Evolutionary conservation across 805 yeast species (phyloP).

Genomic region (Schizosaccharomyces lindneri): DNA sequence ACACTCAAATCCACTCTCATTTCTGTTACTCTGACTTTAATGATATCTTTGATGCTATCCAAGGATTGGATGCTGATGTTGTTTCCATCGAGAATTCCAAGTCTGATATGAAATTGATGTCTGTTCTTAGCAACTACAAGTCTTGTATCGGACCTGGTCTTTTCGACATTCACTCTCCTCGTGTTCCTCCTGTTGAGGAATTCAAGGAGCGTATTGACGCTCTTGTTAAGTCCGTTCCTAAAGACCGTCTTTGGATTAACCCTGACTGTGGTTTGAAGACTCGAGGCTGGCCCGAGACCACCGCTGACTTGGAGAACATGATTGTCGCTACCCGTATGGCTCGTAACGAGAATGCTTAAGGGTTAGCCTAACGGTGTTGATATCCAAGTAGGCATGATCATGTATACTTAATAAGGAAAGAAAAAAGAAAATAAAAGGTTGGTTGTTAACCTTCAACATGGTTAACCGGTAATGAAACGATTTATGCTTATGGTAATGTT

Average conservation of each 20-base stretch:
- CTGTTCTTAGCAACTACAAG: conserved; percentile 73
- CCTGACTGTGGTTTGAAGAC: conserved; percentile 99
- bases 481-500: background rate
- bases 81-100: conserved; percentile 97
- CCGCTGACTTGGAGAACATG: conserved; percentile 88
- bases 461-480: background rate
- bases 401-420: background rate
- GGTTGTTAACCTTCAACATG: conserved; percentile 1
- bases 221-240: conserved; percentile 91
- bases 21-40: conserved; percentile 99
- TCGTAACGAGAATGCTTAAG: background rate
- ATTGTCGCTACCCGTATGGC: conserved; percentile 58
- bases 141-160: conserved; percentile 98
- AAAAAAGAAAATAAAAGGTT: background rate
- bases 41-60: conserved; percentile 76
- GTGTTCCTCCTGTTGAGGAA: conserved; percentile 95
- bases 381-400: background rate
- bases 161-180: conserved; percentile 98
- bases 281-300: conserved; percentile 98
- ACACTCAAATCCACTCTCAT: conserved; percentile 97
- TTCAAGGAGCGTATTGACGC: conserved; percentile 80
- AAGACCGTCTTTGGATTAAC: conserved; percentile 98
- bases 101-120: conserved; percentile 95
- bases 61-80: conserved; percentile 98
- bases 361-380: too few species aligned